Conservation (phyloP, 2,329 filamentous ascomycete species). For the Cladosporium velox region DNA sequence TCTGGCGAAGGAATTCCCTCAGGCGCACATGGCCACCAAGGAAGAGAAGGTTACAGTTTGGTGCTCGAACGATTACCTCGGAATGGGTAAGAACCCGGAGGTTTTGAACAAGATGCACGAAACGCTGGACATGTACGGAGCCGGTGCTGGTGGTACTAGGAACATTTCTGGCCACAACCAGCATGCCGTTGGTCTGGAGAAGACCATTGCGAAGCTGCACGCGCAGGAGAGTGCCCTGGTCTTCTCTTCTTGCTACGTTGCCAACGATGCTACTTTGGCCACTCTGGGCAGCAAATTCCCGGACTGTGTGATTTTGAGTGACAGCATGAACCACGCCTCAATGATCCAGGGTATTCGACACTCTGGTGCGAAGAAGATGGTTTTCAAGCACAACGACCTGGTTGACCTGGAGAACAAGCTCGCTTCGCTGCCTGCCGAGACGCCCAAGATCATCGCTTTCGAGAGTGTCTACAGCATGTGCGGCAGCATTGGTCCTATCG, state of each 20-base stretch:
- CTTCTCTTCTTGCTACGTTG: constrained; percentile 97
- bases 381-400: constrained; percentile 99
- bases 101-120: constrained; percentile 92
- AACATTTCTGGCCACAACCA: constrained; percentile 98
- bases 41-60: constrained; percentile 92
- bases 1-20: constrained; percentile 91
- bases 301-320: constrained; percentile 95
- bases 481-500: constrained; percentile 92
- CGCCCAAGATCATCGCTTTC: constrained; percentile 97
- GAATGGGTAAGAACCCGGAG: constrained; percentile 89
- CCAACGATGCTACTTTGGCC: constrained; percentile 94
- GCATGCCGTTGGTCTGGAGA: constrained; percentile 84
- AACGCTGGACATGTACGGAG: constrained; percentile 90
- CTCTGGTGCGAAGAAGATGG: constrained; percentile 93
- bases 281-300: constrained; percentile 96
- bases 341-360: constrained; percentile 99
- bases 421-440: constrained; percentile 77
- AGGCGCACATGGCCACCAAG: constrained; percentile 81
- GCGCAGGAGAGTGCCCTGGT: constrained; percentile 90
- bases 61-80: constrained; percentile 99
- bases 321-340: constrained; percentile 95
- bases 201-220: constrained; percentile 80
- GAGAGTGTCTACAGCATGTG: constrained; percentile 99
- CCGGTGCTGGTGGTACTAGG: constrained; percentile 90
- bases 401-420: constrained; percentile 89